These are phyloP conservation scores for Globisporangium mamillatum DNA, from an alignment of 352 stramenopile genomes.

Conservation along the genomic window DNA sequence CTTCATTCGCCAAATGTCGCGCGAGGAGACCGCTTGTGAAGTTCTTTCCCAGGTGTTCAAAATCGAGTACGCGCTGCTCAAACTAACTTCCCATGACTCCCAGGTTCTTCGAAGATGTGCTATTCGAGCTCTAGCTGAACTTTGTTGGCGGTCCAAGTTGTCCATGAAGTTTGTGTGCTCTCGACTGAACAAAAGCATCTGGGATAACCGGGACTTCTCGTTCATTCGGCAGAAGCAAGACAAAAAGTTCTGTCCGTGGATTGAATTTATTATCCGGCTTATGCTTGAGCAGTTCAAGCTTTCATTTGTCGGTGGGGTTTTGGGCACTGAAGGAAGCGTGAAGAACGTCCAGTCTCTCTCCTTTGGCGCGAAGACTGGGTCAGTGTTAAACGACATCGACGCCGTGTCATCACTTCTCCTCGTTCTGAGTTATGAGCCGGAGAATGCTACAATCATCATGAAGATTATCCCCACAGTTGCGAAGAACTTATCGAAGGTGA, in stretches of 20 bases:
- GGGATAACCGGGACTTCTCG: slow-evolving; percentile 18
- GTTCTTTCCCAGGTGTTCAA: slow-evolving; percentile 13
- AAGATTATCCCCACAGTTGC: neutral
- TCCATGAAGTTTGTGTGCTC: slow-evolving; percentile 17
- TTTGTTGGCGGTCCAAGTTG: slow-evolving; percentile 16
- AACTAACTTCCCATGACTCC: slow-evolving; percentile 12
- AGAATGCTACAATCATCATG: neutral
- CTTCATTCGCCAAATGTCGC: neutral
- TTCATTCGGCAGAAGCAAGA: slow-evolving; percentile 10
- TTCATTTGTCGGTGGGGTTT: neutral
- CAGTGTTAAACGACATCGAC: slow-evolving; percentile 1
- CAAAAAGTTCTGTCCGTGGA: slow-evolving; percentile 14
- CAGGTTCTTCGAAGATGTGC: slow-evolving; percentile 12
- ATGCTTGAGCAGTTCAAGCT: slow-evolving; percentile 12
- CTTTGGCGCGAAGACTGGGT: neutral
- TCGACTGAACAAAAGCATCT: slow-evolving; percentile 17
- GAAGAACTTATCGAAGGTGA: neutral
- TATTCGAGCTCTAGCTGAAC: slow-evolving; percentile 13
- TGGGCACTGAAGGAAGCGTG: neutral
- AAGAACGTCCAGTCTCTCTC: neutral
- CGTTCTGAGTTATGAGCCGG: slow-evolving; percentile 4
- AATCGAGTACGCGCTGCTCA: slow-evolving; percentile 16
- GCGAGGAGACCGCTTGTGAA: neutral
- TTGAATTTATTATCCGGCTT: slow-evolving; percentile 5
- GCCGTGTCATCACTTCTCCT: slow-evolving; percentile 3